These are phyloP conservation scores for Saitozyma sp. DNA, from an alignment of 768 basidiomycete species.

Conservation along the genomic window DNA sequence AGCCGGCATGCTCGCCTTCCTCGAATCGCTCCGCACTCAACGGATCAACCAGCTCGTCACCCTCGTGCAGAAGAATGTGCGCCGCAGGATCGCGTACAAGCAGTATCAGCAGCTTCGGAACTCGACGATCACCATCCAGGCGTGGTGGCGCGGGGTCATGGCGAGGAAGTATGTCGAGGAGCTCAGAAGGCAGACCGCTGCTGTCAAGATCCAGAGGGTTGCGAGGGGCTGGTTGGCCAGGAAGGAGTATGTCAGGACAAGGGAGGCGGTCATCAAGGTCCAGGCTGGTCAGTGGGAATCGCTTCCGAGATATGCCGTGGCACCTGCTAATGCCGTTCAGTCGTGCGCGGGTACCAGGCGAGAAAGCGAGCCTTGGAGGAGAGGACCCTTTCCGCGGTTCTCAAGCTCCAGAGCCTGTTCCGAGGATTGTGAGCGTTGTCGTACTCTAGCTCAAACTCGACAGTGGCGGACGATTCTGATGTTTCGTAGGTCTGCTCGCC, in stretches of 20 bases:
- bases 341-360: constrained; percentile 48
- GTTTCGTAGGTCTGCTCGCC: constrained; percentile 12
- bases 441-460: constrained; percentile 12
- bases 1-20: constrained; percentile 94
- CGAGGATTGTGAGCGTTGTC: constrained; percentile 75
- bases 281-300: constrained; percentile 73
- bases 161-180: constrained; percentile 70
- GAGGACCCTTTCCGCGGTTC: constrained; percentile 64
- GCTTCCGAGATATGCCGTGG: constrained; percentile 55
- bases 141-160: constrained; percentile 87
- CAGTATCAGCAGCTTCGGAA: constrained; percentile 69
- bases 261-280: constrained; percentile 66
- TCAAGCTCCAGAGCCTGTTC: constrained; percentile 73
- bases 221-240: constrained; percentile 73
- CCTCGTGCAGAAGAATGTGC: constrained; percentile 96
- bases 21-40: constrained; percentile 86
- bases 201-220: constrained; percentile 71
- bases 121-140: constrained; percentile 82
- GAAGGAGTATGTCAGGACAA: constrained; percentile 65
- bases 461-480: constrained; percentile 26
- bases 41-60: constrained; percentile 88
- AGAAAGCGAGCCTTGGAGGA: constrained; percentile 54
- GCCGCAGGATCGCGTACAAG: constrained; percentile 78
- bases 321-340: constrained; percentile 15
- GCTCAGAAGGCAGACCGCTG: constrained; percentile 72